phyloP scores from a whole-genome alignment of 768 basidiomycete species.

The Podaxis mareebaensis region DNA sequence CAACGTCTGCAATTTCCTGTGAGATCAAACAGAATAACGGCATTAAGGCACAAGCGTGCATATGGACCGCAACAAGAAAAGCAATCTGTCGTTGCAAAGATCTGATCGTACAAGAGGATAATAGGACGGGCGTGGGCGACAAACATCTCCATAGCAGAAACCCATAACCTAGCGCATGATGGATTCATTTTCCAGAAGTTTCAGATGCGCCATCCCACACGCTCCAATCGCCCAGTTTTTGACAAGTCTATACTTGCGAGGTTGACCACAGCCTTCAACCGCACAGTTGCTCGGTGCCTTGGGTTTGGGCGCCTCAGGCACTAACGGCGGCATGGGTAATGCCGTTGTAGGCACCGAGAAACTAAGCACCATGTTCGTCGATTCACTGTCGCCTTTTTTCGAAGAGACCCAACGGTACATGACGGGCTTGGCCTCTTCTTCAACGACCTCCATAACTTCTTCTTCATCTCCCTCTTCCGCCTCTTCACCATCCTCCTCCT shows the following conservation, averaged over 20 bases:
- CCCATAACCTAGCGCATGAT: neutral
- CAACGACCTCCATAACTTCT: constrained; percentile 31
- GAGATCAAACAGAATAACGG: neutral
- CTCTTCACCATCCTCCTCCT: constrained; percentile 38
- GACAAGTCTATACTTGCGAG: constrained; percentile 66
- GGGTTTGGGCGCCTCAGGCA: constrained; percentile 15
- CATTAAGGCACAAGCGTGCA: neutral
- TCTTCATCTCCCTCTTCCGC: constrained; percentile 37
- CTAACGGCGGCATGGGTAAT: constrained; percentile 14
- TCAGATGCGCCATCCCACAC: constrained; percentile 69
- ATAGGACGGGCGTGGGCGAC: neutral
- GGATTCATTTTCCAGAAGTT: constrained; percentile 42
- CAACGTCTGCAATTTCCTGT: neutral
- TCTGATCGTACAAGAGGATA: neutral
- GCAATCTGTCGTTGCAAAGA: neutral
- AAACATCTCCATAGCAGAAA: neutral
- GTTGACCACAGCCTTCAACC: constrained; percentile 54
- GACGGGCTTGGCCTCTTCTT: constrained; percentile 38
- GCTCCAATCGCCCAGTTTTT: constrained; percentile 62
- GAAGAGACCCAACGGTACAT: constrained; percentile 79
- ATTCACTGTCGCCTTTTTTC: constrained; percentile 27
- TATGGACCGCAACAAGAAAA: neutral
- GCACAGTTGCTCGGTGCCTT: constrained; percentile 44
- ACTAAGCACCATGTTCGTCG: constrained; percentile 11
- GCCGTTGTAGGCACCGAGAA: constrained; percentile 16